Conservation (phyloP, 257 asterid species). For the Plectranthus barbatus region DNA sequence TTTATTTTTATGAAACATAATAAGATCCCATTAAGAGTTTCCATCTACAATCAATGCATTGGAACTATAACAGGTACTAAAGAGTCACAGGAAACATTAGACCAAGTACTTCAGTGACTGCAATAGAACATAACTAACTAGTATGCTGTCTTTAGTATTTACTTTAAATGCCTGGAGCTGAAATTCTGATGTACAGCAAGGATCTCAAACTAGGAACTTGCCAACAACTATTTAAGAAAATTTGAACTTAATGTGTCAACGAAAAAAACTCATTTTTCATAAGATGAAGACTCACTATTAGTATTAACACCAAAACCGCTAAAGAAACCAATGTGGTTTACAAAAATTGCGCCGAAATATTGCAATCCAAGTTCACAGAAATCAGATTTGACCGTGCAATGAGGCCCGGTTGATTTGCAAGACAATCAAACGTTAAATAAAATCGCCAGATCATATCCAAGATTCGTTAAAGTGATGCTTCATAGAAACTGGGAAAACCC, state of each 20-base stretch:
- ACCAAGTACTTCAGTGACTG: background rate
- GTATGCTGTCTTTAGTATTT: background rate
- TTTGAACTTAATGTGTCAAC: background rate
- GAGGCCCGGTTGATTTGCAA: conserved; percentile 1
- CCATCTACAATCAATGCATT: too few species aligned
- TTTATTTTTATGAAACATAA: too few species aligned
- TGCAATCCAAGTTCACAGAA: background rate
- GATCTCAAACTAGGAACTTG: background rate
- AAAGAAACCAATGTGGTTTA: background rate
- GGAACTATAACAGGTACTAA: too few species aligned
- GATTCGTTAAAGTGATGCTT: background rate
- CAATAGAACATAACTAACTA: background rate
- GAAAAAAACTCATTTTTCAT: background rate
- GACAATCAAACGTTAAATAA: background rate
- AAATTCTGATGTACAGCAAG: background rate
- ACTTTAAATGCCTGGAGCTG: background rate
- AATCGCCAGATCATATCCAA: conserved; percentile 8
- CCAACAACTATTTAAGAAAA: background rate
- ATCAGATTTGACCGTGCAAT: background rate
- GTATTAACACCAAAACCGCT: background rate
- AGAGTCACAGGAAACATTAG: too few species aligned
- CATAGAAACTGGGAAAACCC: background rate
- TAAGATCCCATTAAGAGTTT: too few species aligned
- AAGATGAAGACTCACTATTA: background rate
- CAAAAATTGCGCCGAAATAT: background rate